phyloP scores from a whole-genome alignment of 129 eudicot genomes.

The Glebionis coronaria region DNA sequence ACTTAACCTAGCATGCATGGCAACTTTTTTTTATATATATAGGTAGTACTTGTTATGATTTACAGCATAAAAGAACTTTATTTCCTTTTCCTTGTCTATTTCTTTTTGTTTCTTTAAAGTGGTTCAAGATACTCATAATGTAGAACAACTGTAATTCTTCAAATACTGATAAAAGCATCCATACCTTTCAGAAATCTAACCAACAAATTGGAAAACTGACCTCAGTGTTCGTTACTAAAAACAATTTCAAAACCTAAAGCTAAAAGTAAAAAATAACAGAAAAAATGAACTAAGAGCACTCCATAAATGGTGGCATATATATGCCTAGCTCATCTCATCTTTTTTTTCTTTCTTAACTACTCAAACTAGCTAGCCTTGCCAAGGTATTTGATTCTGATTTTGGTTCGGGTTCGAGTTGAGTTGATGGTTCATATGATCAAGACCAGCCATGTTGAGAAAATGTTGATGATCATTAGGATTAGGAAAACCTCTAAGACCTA shows the following conservation, averaged over 20 bases:
- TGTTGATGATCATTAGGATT: conserved; percentile 39
- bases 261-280: conserved; percentile 8
- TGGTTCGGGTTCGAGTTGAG: conserved; percentile 34
- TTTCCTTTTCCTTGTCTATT: conserved; percentile 31
- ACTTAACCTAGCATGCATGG: conserved; percentile 15
- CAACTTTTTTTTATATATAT: conserved; percentile 13
- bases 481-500: conserved; percentile 63
- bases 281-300: conserved; percentile 12
- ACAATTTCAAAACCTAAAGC: conserved; percentile 18
- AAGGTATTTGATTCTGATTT: conserved; percentile 41
- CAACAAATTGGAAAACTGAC: conserved; percentile 29
- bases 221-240: conserved; percentile 24
- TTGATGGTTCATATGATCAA: conserved; percentile 43
- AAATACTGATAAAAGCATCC: conserved; percentile 15
- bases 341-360: too few species aligned
- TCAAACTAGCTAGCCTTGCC: conserved; percentile 52
- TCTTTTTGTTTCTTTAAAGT: conserved; percentile 33
- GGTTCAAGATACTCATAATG: conserved; percentile 20
- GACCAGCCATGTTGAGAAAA: conserved; percentile 44
- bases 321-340: conserved; percentile 1
- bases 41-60: conserved; percentile 29
- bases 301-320: conserved; percentile 10
- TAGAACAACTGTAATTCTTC: conserved; percentile 28
- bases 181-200: conserved; percentile 30
- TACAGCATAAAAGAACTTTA: conserved; percentile 20